A percentile compares a stretch with the other conserved stretches of the same genome.
Evolutionary conservation across 805 yeast genomes (phyloP).

Genomic region (Yamadazyma ubonensis): DNA sequence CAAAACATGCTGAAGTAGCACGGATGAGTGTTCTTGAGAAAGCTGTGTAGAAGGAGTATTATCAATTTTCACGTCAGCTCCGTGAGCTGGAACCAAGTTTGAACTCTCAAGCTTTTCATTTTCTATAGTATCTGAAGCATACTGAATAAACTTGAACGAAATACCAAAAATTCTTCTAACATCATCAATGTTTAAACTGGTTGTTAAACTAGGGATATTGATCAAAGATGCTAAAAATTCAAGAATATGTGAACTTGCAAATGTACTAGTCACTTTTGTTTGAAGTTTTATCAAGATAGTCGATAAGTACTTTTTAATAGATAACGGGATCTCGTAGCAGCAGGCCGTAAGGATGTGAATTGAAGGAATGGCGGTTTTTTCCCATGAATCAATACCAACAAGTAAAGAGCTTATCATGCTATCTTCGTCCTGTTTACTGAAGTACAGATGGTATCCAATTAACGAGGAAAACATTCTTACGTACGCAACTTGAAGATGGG

Average conservation of each 20-base stretch:
- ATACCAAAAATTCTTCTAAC: constrained; percentile 79
- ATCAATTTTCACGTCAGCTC: constrained; percentile 53
- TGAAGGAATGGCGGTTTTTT: constrained; percentile 73
- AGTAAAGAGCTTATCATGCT: constrained; percentile 59
- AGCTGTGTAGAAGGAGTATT: constrained; percentile 52
- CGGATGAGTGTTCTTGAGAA: constrained; percentile 43
- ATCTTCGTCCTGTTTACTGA: constrained; percentile 60
- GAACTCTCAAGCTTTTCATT: constrained; percentile 20
- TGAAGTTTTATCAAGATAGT: constrained; percentile 74
- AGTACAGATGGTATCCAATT: constrained; percentile 55
- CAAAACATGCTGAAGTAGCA: constrained; percentile 58
- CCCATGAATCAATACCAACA: constrained; percentile 69
- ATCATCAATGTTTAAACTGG: constrained; percentile 75
- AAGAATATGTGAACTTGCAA: constrained; percentile 68
- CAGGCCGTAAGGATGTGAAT: constrained; percentile 73
- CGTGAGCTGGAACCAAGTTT: constrained; percentile 29
- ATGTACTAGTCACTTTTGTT: constrained; percentile 66
- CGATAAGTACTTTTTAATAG: constrained; percentile 65
- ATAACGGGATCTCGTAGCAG: constrained; percentile 75
- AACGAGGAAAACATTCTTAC: constrained; percentile 63
- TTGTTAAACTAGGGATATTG: constrained; percentile 62
- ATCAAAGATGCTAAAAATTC: constrained; percentile 71
- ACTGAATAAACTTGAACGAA: constrained; percentile 75
- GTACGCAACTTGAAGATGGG: constrained; percentile 65
- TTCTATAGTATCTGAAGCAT: constrained; percentile 51